phyloP scores from a whole-genome alignment of 2,329 filamentous ascomycete genomes.

The Chaetomium olivaceum region DNA sequence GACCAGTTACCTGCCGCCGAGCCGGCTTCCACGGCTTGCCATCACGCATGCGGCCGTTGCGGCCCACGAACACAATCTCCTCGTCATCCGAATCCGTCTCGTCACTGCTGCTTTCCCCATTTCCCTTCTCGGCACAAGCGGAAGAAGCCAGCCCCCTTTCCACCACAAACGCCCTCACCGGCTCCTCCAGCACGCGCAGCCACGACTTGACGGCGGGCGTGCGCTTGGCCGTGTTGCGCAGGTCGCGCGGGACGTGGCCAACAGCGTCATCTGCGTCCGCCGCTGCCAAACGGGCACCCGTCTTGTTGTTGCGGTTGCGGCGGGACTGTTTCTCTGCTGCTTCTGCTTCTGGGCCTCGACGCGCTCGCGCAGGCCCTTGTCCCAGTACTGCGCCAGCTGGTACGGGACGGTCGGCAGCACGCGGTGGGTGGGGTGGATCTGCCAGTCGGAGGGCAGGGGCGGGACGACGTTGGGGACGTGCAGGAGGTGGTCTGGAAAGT shows the following conservation, averaged over 20 bases:
- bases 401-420: slow-evolving; percentile 75
- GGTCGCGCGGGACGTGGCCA: slow-evolving; percentile 72
- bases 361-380: slow-evolving; percentile 55
- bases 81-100: slow-evolving; percentile 66
- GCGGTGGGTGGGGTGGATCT: slow-evolving; percentile 77
- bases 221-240: slow-evolving; percentile 79
- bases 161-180: slow-evolving; percentile 74
- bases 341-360: slow-evolving; percentile 47
- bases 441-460: slow-evolving; percentile 80
- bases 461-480: slow-evolving; percentile 84
- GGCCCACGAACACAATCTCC: slow-evolving; percentile 61
- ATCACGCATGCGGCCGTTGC: slow-evolving; percentile 55
- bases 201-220: slow-evolving; percentile 74
- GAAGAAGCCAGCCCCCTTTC: slow-evolving; percentile 39
- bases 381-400: slow-evolving; percentile 85
- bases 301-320: slow-evolving; percentile 10
- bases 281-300: no score
- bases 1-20: slow-evolving; percentile 45
- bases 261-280: slow-evolving; percentile 38
- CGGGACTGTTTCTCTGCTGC: slow-evolving; percentile 37
- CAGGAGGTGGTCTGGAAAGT: slow-evolving; percentile 72
- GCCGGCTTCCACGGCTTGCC: slow-evolving; percentile 48
- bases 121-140: slow-evolving; percentile 12
- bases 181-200: slow-evolving; percentile 81
- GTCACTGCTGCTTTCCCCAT: slow-evolving; percentile 32